phyloP scores from a whole-genome alignment of 2,329 filamentous ascomycete species.

The Aspergillus amoenus region DNA sequence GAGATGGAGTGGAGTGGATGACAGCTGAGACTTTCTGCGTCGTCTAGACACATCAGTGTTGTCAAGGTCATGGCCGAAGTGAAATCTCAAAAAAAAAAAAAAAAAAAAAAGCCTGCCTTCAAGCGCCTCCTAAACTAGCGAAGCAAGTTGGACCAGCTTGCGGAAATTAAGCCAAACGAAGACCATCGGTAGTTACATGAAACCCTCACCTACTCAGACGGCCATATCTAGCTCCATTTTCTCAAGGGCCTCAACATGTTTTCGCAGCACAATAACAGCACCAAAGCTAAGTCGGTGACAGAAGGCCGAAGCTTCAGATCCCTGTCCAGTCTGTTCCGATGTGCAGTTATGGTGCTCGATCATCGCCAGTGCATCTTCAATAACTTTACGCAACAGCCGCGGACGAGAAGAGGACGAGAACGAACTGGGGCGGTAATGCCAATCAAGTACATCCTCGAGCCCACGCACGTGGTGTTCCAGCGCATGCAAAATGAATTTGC shows the following conservation, averaged over 20 bases:
- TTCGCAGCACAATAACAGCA: slow-evolving; percentile 33
- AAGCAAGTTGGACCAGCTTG: no score
- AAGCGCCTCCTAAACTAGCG: no score
- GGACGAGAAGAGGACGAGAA: slow-evolving; percentile 13
- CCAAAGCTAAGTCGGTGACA: slow-evolving; percentile 33
- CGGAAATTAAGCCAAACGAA: no score
- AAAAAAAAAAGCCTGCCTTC: no score
- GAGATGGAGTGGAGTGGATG: no score
- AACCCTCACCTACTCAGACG: not conserved
- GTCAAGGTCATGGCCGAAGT: no score
- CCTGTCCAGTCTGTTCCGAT: slow-evolving; percentile 18
- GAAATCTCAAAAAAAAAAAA: no score
- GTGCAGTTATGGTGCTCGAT: slow-evolving; percentile 28
- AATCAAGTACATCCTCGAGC: slow-evolving; percentile 53
- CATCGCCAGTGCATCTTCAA: slow-evolving; percentile 26
- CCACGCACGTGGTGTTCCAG: slow-evolving; percentile 44
- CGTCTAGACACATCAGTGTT: no score
- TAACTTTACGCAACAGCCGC: slow-evolving; percentile 23
- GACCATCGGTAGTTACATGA: not conserved
- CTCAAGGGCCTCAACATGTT: slow-evolving; percentile 28
- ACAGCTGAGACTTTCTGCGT: no score
- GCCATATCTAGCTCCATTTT: slow-evolving; percentile 15
- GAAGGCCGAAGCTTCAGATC: slow-evolving; percentile 25
- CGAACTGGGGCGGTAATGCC: slow-evolving; percentile 47
- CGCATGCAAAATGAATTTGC: slow-evolving; percentile 52